Evolutionary conservation across 805 yeast species (phyloP), one percentile per base, ranked within the genome.

Genomic region (Yarrowia sp.): DNA sequence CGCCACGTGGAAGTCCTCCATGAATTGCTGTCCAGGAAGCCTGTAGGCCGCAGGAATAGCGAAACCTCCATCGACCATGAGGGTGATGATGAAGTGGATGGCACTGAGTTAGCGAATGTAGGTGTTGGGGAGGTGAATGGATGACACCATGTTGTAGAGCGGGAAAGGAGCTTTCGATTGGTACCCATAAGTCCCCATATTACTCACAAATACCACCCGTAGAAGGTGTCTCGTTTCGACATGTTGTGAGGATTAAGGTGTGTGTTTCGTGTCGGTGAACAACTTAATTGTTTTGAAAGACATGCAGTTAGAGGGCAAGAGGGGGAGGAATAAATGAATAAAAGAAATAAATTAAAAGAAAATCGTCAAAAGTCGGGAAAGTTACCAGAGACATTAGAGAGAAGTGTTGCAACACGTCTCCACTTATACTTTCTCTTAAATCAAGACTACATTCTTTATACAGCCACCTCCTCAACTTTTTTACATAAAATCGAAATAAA

Each of bases 41-140:
- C 81, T 83, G 73, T 81, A 83, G 32, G 79, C 73, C 8, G 74
- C 71, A 0, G 96, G 95, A 16, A 92, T 77, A 4, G 89, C 88
- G 61, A 91, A 83, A 1, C 89, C 82, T 12, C 92, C 85, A 76
- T 93, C 98, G 67, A 94, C 84, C 49, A 90, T 77, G 2, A 91
- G 70, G 0, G 97, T 89, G 74, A 91, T 85, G 14, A 93, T 89
- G 22, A 90, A 84, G 74, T 93, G 98, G 8, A 89, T 67, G 2
- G 89, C 71, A 73, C 77, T 74, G 53, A 5, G 43, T 59, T 45
- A 59, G 58, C n/a, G 26, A 26, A 26, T 26, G 32, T 3, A 3
- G 4, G 32, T 5, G 32, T 26, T 26, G 4, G 4, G 4, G 42
- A 26, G 4, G 0, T 32, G 41, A 36, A 15, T 3, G 32, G 32